Evolutionary conservation across 345 rosid genomes (phyloP).

Genomic region (Citrus mangshanensis): DNA sequence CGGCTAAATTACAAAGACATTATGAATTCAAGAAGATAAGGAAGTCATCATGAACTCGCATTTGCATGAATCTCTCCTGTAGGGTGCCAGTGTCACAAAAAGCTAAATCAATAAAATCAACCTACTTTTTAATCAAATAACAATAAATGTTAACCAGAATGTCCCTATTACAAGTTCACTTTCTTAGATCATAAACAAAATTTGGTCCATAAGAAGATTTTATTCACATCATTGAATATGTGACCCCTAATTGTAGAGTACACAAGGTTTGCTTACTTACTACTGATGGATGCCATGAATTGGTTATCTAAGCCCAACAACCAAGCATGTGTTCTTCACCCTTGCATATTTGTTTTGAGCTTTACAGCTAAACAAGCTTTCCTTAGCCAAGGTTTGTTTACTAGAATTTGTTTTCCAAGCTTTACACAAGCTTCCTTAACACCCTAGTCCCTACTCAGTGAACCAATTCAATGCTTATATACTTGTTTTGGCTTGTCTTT

Average conservation of each 20-base stretch:
- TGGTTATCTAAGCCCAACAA: too few species aligned
- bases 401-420: not conserved
- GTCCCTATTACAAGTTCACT: not conserved
- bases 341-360: not conserved
- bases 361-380: too few species aligned
- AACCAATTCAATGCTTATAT: too few species aligned
- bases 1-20: not conserved
- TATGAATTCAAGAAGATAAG: not conserved
- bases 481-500: too few species aligned
- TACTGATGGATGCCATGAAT: not conserved
- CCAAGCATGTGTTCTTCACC: not conserved
- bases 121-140: not conserved
- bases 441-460: too few species aligned
- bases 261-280: too few species aligned
- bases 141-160: not conserved
- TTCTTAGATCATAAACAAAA: not conserved
- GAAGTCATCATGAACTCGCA: not conserved
- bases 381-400: too few species aligned
- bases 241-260: not conserved
- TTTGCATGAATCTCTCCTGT: not conserved
- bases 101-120: not conserved
- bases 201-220: not conserved
- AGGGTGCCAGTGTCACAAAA: not conserved
- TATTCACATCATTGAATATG: not conserved
- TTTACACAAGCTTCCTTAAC: not conserved